Percentiles rank a stretch among this genome's conserved stretches.
Conservation (phyloP, 2,329 filamentous ascomycete species). For the Xylaria sp. region DNA sequence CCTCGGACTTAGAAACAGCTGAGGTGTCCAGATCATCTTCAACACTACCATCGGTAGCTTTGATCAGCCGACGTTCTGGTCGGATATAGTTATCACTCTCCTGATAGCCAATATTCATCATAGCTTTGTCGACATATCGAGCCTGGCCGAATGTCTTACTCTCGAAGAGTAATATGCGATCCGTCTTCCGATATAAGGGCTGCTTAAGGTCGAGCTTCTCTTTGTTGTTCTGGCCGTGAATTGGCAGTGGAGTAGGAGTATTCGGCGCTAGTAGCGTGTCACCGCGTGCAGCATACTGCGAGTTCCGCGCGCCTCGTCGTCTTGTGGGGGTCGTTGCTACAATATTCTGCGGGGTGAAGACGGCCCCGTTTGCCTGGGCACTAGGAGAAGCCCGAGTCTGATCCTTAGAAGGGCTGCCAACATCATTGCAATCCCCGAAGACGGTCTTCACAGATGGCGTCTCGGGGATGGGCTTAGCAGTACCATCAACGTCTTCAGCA, state of each 20-base stretch:
- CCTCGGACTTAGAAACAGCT: conserved; percentile 63
- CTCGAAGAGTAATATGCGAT: conserved; percentile 83
- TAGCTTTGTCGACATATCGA: conserved; percentile 93
- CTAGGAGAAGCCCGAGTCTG: conserved; percentile 58
- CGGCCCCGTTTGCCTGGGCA: conserved; percentile 50
- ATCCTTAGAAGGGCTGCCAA: conserved; percentile 60
- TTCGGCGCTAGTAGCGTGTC: conserved; percentile 61
- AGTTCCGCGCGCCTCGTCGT: conserved; percentile 59
- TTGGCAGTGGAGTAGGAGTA: conserved; percentile 75
- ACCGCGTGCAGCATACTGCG: conserved; percentile 64
- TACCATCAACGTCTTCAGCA: conserved; percentile 86
- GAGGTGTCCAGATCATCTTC: conserved; percentile 68
- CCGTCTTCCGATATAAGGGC: conserved; percentile 79
- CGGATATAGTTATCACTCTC: conserved; percentile 90
- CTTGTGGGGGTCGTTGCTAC: conserved; percentile 54
- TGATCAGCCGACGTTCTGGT: conserved; percentile 77
- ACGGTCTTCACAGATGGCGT: conserved; percentile 49
- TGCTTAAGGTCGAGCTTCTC: conserved; percentile 82
- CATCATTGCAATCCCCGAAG: conserved; percentile 55
- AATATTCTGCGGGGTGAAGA: conserved; percentile 41
- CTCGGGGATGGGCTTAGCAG: conserved; percentile 60
- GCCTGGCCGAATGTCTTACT: conserved; percentile 86
- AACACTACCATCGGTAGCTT: conserved; percentile 67
- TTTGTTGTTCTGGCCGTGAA: conserved; percentile 81
- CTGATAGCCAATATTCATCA: conserved; percentile 96